Evolutionary conservation across 1,139 yeast genomes (phyloP), one percentile per base, ranked within the genome.

Genomic region (Magnusiomyces starmeri): DNA sequence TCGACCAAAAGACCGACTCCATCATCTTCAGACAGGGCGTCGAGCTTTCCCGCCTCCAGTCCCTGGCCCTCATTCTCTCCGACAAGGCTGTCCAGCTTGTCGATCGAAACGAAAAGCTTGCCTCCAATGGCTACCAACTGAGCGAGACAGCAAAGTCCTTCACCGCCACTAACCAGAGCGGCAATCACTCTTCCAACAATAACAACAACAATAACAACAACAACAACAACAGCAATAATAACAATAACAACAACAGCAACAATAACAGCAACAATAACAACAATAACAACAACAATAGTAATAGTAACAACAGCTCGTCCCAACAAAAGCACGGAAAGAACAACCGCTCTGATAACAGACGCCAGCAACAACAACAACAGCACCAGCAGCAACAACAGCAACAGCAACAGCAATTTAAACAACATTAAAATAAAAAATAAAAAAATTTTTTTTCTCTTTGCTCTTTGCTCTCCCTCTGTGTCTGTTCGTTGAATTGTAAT

Each of bases 1-100:
- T 80, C 68, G 86, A 75, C 66, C 82, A 76, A 65, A 77, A 72
- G 60, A 77, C 77, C 62, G 75, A 75, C 65, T 76, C 76, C 59
- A 73, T 81, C 66, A 81, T 75, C 63, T 80, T 77, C 71, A 72
- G 82, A 56, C 81, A 79, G 62, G 94, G 86, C 60, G 86, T 83
- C 53, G 96, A 86, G 66, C 79, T 89, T 64, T 77, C 94, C 56
- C 84, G 83, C 68, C 77, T 92, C 69, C 97, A 92, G 75, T 90
- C 85, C 66, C 79, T 90, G 66, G 95, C 97, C 22, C 77, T 88
- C 60, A 80, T 84, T 51, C 77, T 94, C 74, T 85, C 90, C 61
- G 97, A 92, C 62, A 89, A 87, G 76, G 87, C 86, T 49, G 80
- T 79, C 56, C 81, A 83, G 65, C 77, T 88, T 60, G 79, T 85